Evolutionary conservation across 2,329 filamentous ascomycete genomes (phyloP).

Genomic region (Aureobasidium lini): DNA sequence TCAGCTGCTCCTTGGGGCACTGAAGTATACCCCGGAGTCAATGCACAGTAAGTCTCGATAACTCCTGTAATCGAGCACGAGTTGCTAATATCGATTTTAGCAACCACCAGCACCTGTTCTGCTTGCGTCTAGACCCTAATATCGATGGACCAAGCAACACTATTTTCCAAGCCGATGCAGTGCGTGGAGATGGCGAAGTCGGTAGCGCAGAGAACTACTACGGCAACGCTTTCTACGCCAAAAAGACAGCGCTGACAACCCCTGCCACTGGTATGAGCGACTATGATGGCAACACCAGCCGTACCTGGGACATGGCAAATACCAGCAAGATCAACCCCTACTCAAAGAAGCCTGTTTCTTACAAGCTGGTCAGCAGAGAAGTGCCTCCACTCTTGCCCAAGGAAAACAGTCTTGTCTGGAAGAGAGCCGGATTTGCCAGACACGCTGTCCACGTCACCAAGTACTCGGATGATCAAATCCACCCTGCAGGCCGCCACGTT

Average conservation of each 20-base stretch:
- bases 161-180: constrained; percentile 64
- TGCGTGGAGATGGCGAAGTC: constrained; percentile 61
- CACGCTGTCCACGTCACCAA: constrained; percentile 85
- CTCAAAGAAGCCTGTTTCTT: constrained; percentile 75
- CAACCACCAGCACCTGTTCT: constrained; percentile 95
- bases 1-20: constrained; percentile 86
- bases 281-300: constrained; percentile 69
- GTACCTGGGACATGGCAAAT: constrained; percentile 90
- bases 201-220: constrained; percentile 78
- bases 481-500: constrained; percentile 79
- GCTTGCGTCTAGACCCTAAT: constrained; percentile 77
- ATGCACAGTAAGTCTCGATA: constrained; percentile 43
- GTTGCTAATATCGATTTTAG: constrained; percentile 89
- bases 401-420: constrained; percentile 76
- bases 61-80: constrained; percentile 31
- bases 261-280: constrained; percentile 63
- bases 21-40: constrained; percentile 83
- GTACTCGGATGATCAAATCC: constrained; percentile 74
- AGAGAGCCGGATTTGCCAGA: constrained; percentile 77
- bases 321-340: constrained; percentile 76
- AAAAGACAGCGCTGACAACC: constrained; percentile 71
- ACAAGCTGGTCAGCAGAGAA: constrained; percentile 85
- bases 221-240: constrained; percentile 83
- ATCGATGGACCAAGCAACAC: constrained; percentile 81
- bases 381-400: constrained; percentile 73